These are phyloP conservation scores for Lentinula sp. DNA, from an alignment of 768 basidiomycete genomes.

Conservation along the genomic window DNA sequence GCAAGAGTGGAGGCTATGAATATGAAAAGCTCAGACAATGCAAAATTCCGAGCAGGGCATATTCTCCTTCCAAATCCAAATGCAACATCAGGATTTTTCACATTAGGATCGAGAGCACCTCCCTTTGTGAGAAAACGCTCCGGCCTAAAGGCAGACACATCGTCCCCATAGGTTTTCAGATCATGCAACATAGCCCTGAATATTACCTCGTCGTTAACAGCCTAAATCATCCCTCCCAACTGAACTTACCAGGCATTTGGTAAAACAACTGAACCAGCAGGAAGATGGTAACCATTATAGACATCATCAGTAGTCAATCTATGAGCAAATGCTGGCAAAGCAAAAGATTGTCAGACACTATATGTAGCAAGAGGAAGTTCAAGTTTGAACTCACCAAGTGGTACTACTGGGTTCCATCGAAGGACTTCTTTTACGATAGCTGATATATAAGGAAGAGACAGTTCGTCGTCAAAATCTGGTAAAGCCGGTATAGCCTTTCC, in stretches of 20 bases:
- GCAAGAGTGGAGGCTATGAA: constrained; percentile 7
- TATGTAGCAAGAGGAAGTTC: background rate
- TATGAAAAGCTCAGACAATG: constrained; percentile 6
- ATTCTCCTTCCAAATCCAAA: constrained; percentile 30
- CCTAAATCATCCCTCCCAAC: background rate
- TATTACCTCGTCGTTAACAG: background rate
- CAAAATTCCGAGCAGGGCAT: constrained; percentile 9
- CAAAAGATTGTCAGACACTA: background rate
- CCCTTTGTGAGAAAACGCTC: constrained; percentile 29
- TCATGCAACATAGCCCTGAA: constrained; percentile 33
- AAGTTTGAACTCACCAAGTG: constrained; percentile 11
- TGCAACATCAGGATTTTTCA: constrained; percentile 23
- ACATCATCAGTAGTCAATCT: constrained; percentile 15
- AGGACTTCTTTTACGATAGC: constrained; percentile 19
- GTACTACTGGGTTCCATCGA: constrained; percentile 20
- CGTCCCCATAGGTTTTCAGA: constrained; percentile 22
- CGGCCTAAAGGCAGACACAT: constrained; percentile 28
- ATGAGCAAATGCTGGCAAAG: constrained; percentile 14
- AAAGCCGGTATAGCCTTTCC: constrained; percentile 13
- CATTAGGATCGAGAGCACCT: constrained; percentile 19
- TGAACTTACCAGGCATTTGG: constrained; percentile 17
- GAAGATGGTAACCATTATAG: constrained; percentile 21
- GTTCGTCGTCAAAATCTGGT: constrained; percentile 14
- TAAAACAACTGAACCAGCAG: constrained; percentile 17
- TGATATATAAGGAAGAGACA: constrained; percentile 18